These are phyloP conservation scores for Bipolaris oryzae DNA, from an alignment of 2,329 filamentous ascomycete genomes.

Conservation along the genomic window DNA sequence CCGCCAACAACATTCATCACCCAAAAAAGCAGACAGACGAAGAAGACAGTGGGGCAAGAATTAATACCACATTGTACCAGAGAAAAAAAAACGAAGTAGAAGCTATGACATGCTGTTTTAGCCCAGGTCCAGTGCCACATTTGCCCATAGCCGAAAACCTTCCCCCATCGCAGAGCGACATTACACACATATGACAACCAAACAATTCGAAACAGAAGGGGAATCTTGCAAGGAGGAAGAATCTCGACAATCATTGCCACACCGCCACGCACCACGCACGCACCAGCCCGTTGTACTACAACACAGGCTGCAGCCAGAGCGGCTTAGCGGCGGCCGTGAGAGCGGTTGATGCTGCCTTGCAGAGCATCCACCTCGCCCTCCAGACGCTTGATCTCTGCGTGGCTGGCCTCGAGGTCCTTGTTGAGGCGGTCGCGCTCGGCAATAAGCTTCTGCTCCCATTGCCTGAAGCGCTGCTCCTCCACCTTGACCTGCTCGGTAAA, in stretches of 20 bases:
- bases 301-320: too few species aligned
- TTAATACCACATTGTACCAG: conserved; percentile 35
- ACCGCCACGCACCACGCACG: neutral
- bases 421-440: conserved; percentile 97
- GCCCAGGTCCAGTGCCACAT: conserved; percentile 16
- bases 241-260: conserved; percentile 21
- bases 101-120: conserved; percentile 23
- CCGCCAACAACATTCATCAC: neutral
- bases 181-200: conserved; percentile 50
- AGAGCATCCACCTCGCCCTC: conserved; percentile 92
- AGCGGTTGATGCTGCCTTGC: conserved; percentile 87
- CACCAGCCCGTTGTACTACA: neutral
- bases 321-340: conserved; percentile 84
- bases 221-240: conserved; percentile 49
- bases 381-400: conserved; percentile 86
- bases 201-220: conserved; percentile 41
- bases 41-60: conserved; percentile 16
- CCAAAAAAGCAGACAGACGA: neutral
- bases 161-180: conserved; percentile 41
- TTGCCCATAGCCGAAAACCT: conserved; percentile 2
- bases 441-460: conserved; percentile 99
- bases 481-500: conserved; percentile 99
- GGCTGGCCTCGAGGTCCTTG: conserved; percentile 98
- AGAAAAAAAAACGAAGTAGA: conserved; percentile 18
- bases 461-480: conserved; percentile 97